phyloP scores from a whole-genome alignment of 2,329 filamentous ascomycete species.

The Phyllosticta citribraziliensis region DNA sequence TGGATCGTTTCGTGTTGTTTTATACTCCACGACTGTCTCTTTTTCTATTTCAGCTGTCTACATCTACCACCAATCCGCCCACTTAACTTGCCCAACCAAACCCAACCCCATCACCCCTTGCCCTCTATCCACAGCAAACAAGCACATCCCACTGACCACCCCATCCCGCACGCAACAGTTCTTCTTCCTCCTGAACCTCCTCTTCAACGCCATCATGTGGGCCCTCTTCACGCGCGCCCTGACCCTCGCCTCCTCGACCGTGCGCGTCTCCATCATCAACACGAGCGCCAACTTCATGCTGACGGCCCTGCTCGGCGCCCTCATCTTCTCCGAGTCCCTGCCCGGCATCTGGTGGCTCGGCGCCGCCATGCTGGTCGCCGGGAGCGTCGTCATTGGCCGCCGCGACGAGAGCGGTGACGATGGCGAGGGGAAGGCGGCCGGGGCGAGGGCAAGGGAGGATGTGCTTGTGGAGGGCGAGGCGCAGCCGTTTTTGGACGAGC shows the following conservation, averaged over 20 bases:
- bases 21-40: not conserved
- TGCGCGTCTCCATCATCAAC: constrained; percentile 72
- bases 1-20: not conserved
- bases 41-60: too few species aligned
- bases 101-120: not conserved
- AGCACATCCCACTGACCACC: not conserved
- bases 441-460: constrained; percentile 7
- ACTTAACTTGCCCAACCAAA: not conserved
- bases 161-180: constrained; percentile 33
- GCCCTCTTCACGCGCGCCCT: constrained; percentile 70
- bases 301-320: constrained; percentile 60
- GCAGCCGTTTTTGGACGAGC: constrained; percentile 11
- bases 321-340: constrained; percentile 62
- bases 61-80: not conserved
- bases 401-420: constrained; percentile 47
- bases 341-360: constrained; percentile 70
- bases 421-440: constrained; percentile 8
- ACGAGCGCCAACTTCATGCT: constrained; percentile 74
- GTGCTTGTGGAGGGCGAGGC: constrained; percentile 37
- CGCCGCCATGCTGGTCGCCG: constrained; percentile 60
- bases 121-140: not conserved
- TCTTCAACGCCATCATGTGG: constrained; percentile 78
- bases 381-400: constrained; percentile 68
- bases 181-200: constrained; percentile 66
- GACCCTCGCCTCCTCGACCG: constrained; percentile 63